phyloP scores from a whole-genome alignment of 2,329 filamentous ascomycete genomes.

The Coniella lustricola region DNA sequence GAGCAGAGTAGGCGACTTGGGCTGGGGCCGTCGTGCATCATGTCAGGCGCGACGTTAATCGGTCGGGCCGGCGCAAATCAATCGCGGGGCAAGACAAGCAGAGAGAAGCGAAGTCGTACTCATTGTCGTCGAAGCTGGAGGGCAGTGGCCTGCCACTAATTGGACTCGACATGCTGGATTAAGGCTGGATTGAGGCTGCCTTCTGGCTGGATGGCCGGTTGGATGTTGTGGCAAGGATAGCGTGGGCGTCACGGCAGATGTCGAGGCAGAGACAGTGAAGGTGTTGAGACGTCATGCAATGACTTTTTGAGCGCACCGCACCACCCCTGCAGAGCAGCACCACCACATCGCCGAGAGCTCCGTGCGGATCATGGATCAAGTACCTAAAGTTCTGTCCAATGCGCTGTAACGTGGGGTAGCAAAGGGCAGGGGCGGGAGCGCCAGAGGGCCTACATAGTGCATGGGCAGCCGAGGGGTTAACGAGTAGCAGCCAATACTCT shows the following conservation, averaged over 20 bases:
- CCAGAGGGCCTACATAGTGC: no score
- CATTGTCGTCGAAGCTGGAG: constrained; percentile 73
- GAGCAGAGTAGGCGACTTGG: background rate
- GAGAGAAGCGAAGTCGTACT: constrained; percentile 40
- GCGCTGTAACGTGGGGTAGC: no score
- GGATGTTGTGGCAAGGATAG: background rate
- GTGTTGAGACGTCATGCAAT: constrained; percentile 3
- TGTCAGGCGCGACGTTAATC: no score
- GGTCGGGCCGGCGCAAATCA: background rate
- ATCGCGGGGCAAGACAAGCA: background rate
- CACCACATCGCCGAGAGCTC: background rate
- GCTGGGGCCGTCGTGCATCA: no score
- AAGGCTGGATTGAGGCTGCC: background rate
- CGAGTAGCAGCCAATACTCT: no score
- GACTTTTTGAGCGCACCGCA: background rate
- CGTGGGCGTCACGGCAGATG: background rate
- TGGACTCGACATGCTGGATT: constrained; percentile 12
- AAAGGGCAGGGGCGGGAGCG: no score
- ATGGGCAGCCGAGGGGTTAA: no score
- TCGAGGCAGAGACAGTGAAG: background rate
- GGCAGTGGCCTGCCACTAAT: constrained; percentile 49
- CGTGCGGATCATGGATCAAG: no score
- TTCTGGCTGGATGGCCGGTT: background rate
- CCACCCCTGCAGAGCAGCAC: no score
- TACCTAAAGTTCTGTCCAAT: no score